Base-by-base conservation (phyloP, 2,329 filamentous ascomycete species). In the Lecanicillium sp. region DNA sequence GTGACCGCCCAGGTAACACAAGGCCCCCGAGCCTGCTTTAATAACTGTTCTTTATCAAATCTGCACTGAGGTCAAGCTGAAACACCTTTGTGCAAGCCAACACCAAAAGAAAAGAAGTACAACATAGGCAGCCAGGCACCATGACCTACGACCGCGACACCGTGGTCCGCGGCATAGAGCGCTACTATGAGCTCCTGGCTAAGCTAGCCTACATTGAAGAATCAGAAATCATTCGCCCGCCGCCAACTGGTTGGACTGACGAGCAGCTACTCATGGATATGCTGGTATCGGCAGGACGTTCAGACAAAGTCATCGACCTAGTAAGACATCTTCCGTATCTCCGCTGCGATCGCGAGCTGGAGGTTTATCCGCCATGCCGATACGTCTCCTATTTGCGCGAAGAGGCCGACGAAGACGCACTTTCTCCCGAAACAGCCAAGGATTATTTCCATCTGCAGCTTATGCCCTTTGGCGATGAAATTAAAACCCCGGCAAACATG, bases 241-340 rank as follows among this genome's bases (percentile, higher is more conserved):
- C 33, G n/a, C 22, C 20, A 2, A 36, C 33, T 3, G 33, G 33
- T n/a, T 36, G 33, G 22, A 13, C 33, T n/a, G 22, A 36, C 12
- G 19, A 36, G 20, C 33, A 36, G 33, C 33, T 36, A 5, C 33
- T 25, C 6, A 36, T 28, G 33, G 14, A 29, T 9, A 36, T 36
- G 33, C 33, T 36, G 22, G 11, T 17, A 14, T 9, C 20, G 3
- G 13, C 33, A 3, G 17, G 12, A 11, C 33, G 33, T 3, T 36
- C 33, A 6, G 33, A 36, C 20, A 4, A 11, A 4, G 22, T 29
- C 33, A 28, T 28, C 4, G 33, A 36, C 14, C 29, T 31, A 8
- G n/a, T 31, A 6, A 31, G n/a, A 25, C 33, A 36, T 14, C 25
- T 36, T 11, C 33, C 33, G 4, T 36, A 36, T 13, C 20, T 28